Evolutionary conservation across 2,329 filamentous ascomycete species (phyloP), one percentile per base, ranked within the genome.

Genomic region (Hypoxylon sp.): DNA sequence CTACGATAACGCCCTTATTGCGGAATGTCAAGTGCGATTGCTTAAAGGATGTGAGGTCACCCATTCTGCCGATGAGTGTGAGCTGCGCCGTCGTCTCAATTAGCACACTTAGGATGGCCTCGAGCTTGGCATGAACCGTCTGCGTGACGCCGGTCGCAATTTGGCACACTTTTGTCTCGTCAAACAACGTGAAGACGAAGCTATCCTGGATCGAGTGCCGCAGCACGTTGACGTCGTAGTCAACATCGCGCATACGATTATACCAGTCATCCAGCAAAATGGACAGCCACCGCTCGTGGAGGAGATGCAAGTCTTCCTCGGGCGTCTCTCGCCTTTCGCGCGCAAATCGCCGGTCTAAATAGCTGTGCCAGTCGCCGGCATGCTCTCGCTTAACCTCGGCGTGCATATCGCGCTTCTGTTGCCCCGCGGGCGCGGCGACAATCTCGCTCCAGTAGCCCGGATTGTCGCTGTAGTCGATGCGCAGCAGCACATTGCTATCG

Each of bases 381-480:
- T 64, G 59, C 57, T 69, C 51, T 57, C 64, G 19, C n/a, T 61
- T 44, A 11, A 61, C 62, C 53, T 54, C 54, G n/a, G 58, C 42
- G 35, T 69, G 55, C 11, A 64, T 19, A 6, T 61, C 61, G 10
- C 58, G 54, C 52, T 75, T 76, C 46, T 59, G 75, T 37, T 63
- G 67, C 24, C 24, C n/a, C 31, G 42, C 73, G 13, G 74, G 63
- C 13, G 66, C 55, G 35, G 63, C 67, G 48, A 79, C 75, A 3
- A 79, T 60, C 5, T 46, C 71, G 55, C 77, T 72, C 80, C 79
- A 82, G 71, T 82, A 82, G 4, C 71, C 74, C 8, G 70, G 63
- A 31, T 79, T 54, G 69, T 81, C 80, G 37, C 73, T 76, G 62
- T 75, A 81, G 71, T 83, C 80, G 66, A 82, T 77, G 9, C 80